A percentile compares a stretch with the other conserved stretches of the same genome.
Conservation (phyloP, 371 early-diverging fungal species). For the Funneliformis caledonium region DNA sequence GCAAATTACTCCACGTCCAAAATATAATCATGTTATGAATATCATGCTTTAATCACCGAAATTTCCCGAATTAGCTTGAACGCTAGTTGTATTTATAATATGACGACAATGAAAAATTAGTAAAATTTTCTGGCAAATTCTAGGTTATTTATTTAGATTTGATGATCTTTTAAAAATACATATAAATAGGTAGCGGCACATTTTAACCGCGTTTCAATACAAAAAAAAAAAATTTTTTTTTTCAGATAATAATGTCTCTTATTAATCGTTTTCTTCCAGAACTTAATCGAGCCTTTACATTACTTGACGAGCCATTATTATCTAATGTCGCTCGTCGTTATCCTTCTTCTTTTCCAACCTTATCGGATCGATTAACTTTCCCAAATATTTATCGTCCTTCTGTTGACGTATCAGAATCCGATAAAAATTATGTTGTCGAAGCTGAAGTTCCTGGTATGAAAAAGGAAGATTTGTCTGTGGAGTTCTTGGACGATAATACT, state of each 20-base stretch:
- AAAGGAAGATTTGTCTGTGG: conserved; percentile 57
- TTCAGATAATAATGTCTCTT: conserved; percentile 18
- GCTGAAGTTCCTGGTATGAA: conserved; percentile 60
- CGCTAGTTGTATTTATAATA: background rate
- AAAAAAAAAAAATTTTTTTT: background rate
- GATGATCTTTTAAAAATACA: too few species aligned
- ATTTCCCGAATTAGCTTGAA: background rate
- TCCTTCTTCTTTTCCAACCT: conserved; percentile 17
- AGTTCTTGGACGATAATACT: conserved; percentile 46
- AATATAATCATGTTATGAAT: too few species aligned
- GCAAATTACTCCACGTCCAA: too few species aligned
- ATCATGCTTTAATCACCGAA: background rate
- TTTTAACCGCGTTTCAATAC: background rate
- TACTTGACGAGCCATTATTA: conserved; percentile 50
- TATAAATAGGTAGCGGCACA: too few species aligned
- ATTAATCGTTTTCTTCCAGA: conserved; percentile 48
- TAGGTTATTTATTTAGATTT: background rate
- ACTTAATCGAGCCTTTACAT: conserved; percentile 47
- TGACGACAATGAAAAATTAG: background rate
- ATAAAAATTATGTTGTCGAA: conserved; percentile 49
- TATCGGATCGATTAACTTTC: background rate
- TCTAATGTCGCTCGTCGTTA: conserved; percentile 39
- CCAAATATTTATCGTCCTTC: conserved; percentile 38
- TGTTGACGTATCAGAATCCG: conserved; percentile 54
- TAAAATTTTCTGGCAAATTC: background rate